These are phyloP conservation scores for Exophiala alcalophila DNA, from an alignment of 2,329 filamentous ascomycete species.

Conservation along the genomic window DNA sequence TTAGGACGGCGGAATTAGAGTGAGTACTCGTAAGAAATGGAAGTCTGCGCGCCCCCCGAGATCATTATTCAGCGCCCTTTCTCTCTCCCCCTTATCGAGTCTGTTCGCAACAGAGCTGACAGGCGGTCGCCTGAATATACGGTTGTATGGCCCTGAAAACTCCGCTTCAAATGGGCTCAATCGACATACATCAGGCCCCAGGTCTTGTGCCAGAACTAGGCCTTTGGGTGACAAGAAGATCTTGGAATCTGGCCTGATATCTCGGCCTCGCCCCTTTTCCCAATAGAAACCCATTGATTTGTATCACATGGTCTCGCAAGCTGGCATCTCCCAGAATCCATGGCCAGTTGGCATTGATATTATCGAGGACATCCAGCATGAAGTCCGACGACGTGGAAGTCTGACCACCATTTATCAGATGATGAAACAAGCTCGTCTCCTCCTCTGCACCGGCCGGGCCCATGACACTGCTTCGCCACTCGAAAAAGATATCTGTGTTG, in stretches of 20 bases:
- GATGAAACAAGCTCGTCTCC: constrained; percentile 11
- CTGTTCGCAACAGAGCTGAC: no score
- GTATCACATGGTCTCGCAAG: not conserved
- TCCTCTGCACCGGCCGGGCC: not conserved
- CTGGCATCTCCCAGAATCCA: not conserved
- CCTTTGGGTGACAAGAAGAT: not conserved
- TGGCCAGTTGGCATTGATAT: constrained; percentile 9
- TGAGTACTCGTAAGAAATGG: no score
- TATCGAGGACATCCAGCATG: constrained; percentile 15
- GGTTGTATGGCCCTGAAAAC: no score
- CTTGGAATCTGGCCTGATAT: constrained; percentile 4
- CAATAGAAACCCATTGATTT: not conserved
- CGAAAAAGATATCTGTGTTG: constrained; percentile 2
- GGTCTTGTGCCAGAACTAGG: not conserved
- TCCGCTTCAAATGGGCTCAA: no score
- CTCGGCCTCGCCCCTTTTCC: constrained; percentile 4
- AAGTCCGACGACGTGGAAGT: constrained; percentile 5
- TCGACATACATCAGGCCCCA: not conserved
- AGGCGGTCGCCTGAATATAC: no score
- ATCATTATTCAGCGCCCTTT: not conserved
- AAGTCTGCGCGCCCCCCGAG: no score
- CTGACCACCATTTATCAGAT: constrained; percentile 11
- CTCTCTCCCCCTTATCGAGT: not conserved
- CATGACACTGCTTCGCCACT: constrained; percentile 7
- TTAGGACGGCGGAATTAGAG: no score